Base-by-base conservation (phyloP, 2,329 filamentous ascomycete genomes). In the Tolypocladium ophioglossoides region DNA sequence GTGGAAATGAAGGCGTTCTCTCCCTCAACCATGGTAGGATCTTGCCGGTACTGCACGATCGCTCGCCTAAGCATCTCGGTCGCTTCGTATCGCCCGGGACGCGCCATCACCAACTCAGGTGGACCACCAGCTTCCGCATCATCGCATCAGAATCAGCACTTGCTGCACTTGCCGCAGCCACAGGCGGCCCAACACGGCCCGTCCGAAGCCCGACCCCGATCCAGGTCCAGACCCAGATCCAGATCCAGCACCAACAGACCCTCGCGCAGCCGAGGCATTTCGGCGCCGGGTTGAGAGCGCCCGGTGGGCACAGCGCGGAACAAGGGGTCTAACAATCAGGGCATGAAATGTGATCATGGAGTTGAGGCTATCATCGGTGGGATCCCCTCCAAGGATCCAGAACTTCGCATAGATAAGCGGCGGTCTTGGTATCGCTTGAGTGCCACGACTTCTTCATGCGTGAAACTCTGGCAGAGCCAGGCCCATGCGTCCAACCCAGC, bases 11-110 rank as follows among this genome's bases (percentile, higher is more conserved):
- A 81, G 0, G 82, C 77, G 4, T 75, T 68, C 0, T 75, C 62
- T 0, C 75, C 74, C 55, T 95, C 90, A 14, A 67, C 67, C 68
- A 83, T 82, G 0, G 63, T 57, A 0, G 84, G 83, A 8, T 77
- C 63, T 1, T 68, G 59, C 27, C 74, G 77, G 53, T 87, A 78
- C 14, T 75, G 69, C 0, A 72, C 70, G 1, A 95, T 78, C 0
- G 87, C 84, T 57, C 82, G 77, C 27, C 27, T 8, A 0, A 96
- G 74, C 1, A 84, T 78, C 14, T 86, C 79, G 3, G 88, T 73
- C 0, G 83, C 80, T 64, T 96, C 90, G 63, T 90, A 87, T 3
- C 91, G 96, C n/a, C n/a, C n/a, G n/a, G n/a, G n/a, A n/a, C n/a
- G n/a, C n/a, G n/a, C n/a, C n/a, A n/a, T n/a, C n/a, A n/a, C n/a